Conservation (phyloP, 306 rosid species). For the Astragalus glycyphyllos region DNA sequence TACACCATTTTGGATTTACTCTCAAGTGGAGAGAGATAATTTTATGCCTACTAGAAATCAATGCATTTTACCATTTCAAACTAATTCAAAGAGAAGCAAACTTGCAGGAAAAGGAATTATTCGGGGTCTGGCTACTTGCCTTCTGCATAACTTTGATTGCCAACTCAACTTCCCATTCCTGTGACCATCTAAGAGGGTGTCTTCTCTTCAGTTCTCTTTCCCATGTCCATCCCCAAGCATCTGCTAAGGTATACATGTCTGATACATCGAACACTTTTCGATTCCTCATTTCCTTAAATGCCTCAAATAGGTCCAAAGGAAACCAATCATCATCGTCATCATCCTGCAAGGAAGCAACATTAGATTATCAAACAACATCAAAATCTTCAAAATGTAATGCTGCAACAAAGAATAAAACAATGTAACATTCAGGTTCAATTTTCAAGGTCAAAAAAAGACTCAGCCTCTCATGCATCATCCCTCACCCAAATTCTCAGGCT, state of each 20-base stretch:
- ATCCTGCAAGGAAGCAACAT: constrained; percentile 54
- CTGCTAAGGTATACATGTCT: constrained; percentile 95
- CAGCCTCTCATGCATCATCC: constrained; percentile 26
- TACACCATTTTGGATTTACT: constrained; percentile 31
- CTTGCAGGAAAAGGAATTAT: constrained; percentile 35
- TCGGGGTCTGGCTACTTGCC: constrained; percentile 59
- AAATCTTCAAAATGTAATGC: constrained; percentile 30
- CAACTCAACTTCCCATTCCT: constrained; percentile 93
- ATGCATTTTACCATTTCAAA: constrained; percentile 30
- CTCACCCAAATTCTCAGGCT: constrained; percentile 33
- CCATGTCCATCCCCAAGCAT: constrained; percentile 99
- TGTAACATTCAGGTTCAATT: constrained; percentile 6
- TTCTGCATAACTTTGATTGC: constrained; percentile 81
- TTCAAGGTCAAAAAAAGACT: constrained; percentile 24
- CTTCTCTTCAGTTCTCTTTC: constrained; percentile 72
- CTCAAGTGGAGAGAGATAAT: constrained; percentile 12
- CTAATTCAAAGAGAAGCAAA: constrained; percentile 39
- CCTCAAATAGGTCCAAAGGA: constrained; percentile 82
- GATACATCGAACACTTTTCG: constrained; percentile 83
- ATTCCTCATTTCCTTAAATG: constrained; percentile 87
- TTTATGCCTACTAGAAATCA: constrained; percentile 32
- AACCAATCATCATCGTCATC: constrained; percentile 97
- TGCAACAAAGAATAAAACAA: constrained; percentile 31
- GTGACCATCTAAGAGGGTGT: constrained; percentile 88
- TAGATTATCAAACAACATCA: constrained; percentile 28